Evolutionary conservation across 306 rosid genomes (phyloP), one percentile per base, ranked within the genome.

Genomic region (Ormosia semicastrata): DNA sequence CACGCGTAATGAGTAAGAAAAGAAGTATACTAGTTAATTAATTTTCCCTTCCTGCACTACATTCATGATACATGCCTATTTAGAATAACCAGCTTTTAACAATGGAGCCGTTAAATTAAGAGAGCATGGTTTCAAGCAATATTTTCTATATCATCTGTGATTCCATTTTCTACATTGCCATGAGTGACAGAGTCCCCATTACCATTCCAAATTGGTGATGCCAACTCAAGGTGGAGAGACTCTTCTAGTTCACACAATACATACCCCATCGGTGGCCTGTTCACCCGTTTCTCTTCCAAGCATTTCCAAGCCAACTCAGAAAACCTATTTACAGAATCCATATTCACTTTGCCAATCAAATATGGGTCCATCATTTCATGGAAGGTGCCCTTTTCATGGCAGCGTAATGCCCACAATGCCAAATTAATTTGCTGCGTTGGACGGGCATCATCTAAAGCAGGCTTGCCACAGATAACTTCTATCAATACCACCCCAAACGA

Each of bases 401-500:
- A 76, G 4, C 41, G 59, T 14, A 34, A 37, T 4, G 85, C 87
- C 93, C 93, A 86, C 44, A 44, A 40, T 13, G 90, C 89, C 2
- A 92, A 50, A 66, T 52, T 83, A 7, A 71, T 66, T 8, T 82
- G 53, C 24, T 71, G 77, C 2, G 63, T 71, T 14, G 89, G 85
- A 54, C 24, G 82, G 0, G 29, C 59, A 57, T 68, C 24, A 47
- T 57, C 49, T 56, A 92, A 14, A 2, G 97, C 85, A 2, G 92
- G 89, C 70, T 82, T 79, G 0, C 78, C 90, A 18, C 89, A 87
- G 0, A 90, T 9, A 0, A 84, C 81, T 29, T 89, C 93, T 18
- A 77, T 78, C 10, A 89, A 8, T 6, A 88, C 87, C 2, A 86
- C 91, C 1, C 91, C 89, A n/a, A 87, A 81, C 0, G 92, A 78